Percentiles rank a stretch among this genome's conserved stretches.
Evolutionary conservation across 2,329 filamentous ascomycete species (phyloP).

Genomic region (Chaetomium strumarium): DNA sequence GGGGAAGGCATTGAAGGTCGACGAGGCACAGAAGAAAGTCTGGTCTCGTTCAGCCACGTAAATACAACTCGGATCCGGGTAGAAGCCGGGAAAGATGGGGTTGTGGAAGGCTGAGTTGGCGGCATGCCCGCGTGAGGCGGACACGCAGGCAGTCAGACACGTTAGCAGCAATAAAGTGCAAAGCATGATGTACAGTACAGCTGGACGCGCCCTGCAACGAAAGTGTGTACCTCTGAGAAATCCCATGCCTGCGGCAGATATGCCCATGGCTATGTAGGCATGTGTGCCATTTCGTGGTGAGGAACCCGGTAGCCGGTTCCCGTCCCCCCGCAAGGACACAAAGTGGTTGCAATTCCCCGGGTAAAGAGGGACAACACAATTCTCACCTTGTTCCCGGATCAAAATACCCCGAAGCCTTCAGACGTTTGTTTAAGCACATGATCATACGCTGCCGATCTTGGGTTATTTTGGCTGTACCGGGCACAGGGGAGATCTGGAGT

Average conservation of each 20-base stretch:
- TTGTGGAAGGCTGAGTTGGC: conserved; percentile 30
- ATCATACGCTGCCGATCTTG: conserved; percentile 5
- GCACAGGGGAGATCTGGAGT: too few relatives aligned
- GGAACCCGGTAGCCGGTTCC: conserved; percentile 10
- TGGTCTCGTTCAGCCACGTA: conserved; percentile 33
- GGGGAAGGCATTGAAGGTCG: conserved; percentile 40
- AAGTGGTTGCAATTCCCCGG: conserved; percentile 11
- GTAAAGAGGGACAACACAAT: conserved; percentile 17
- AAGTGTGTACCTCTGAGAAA: background rate
- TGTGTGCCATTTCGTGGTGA: background rate
- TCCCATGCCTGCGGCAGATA: background rate
- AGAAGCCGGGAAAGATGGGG: conserved; percentile 39
- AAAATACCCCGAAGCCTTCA: conserved; percentile 10
- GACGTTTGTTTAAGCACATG: conserved; percentile 8
- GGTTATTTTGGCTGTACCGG: background rate
- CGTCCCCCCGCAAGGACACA: conserved; percentile 5
- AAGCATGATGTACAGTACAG: background rate
- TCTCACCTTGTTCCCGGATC: background rate
- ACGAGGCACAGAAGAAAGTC: conserved; percentile 40
- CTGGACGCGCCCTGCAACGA: background rate
- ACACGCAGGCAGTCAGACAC: conserved; percentile 11
- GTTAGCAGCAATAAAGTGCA: conserved; percentile 5
- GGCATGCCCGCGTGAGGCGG: conserved; percentile 5
- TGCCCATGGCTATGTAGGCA: background rate
- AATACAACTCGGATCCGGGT: conserved; percentile 40